Base-by-base conservation (phyloP, 768 basidiomycete genomes). In the Mycena leptocephala region DNA sequence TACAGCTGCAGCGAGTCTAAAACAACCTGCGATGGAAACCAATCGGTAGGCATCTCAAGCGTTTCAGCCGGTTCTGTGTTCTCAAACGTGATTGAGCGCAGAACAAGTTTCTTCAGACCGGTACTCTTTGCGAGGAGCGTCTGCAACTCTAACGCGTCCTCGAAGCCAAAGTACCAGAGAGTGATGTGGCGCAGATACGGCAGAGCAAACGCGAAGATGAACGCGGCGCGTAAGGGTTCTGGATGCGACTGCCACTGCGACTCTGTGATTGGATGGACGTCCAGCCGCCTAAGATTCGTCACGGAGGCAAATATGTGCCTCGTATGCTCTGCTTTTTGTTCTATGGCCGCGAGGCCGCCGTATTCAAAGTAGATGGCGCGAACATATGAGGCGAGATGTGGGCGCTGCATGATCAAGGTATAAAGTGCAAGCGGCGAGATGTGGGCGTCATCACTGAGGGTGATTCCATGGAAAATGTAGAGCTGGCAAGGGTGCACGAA, bases 401-500 rank as follows among this genome's bases (percentile, higher is more conserved):
- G 71, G 35, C 67, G n/a, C 10, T 11, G 18, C 2, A 24, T 7
- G 6, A 72, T 33, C 22, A 72, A 58, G 20, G 28, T 39, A 6
- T 58, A 53, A 13, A 58, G 33, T 51, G 20, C n/a, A n/a, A 58
- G 18, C 1, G 65, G 72, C 2, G 64, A 20, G 18, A 61, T 24
- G n/a, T 48, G 41, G 6, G n/a, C 66, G n/a, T 76, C 70, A 7
- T 69, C 53, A 61, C 51, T 65, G 66, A 72, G 7, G 9, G 59
- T 48, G 67, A 73, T 48, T 32, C 65, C 70, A 20, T 73, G 65
- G 71, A 76, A 76, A 39, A 76, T 61, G 32, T 76, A 76, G 16
- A 22, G 28, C 71, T 76, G 76, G 71, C 76, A 72, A n/a, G 76
- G 76, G 10, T 30, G 67, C 8, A 73, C 30, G 43, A 77, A 77